phyloP scores from a whole-genome alignment of 176 grass and related monocot species.

The Juncus effusus region DNA sequence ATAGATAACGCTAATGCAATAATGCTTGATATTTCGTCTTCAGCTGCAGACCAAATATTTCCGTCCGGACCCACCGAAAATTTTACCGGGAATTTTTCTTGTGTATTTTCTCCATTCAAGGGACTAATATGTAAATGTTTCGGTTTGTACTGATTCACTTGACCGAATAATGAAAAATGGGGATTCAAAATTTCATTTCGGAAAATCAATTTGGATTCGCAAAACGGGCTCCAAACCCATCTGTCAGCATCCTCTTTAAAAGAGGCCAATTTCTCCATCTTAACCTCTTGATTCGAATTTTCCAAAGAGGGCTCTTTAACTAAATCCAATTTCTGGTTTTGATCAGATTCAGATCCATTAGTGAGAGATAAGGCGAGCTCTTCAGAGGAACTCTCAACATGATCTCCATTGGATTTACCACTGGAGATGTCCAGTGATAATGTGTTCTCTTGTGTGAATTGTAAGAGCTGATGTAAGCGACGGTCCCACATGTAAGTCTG shows the following conservation, averaged over 20 bases:
- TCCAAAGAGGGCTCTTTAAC: conserved; percentile 26
- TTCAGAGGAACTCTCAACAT: not conserved
- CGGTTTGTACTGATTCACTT: conserved; percentile 69
- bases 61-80: conserved; percentile 57
- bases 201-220: conserved; percentile 57
- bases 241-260: conserved; percentile 40
- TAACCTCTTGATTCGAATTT: conserved; percentile 32
- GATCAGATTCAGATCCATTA: not conserved
- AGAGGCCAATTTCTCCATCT: no score
- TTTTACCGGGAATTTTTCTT: conserved; percentile 36
- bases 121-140: conserved; percentile 53
- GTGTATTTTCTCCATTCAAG: conserved; percentile 38
- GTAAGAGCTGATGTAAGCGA: conserved; percentile 67
- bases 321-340: not conserved
- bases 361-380: no score
- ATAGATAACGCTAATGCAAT: conserved; percentile 62
- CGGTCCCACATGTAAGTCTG: conserved; percentile 79
- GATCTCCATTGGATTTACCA: not conserved
- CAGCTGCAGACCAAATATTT: conserved; percentile 54
- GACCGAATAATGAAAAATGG: conserved; percentile 47
- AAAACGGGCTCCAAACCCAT: conserved; percentile 76
- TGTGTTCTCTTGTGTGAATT: conserved; percentile 27
- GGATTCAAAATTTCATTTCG: conserved; percentile 50
- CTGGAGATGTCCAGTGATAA: conserved; percentile 18
- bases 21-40: conserved; percentile 95